Conservation (phyloP, 805 yeast species). For the Yamadazyma phyllophila region DNA sequence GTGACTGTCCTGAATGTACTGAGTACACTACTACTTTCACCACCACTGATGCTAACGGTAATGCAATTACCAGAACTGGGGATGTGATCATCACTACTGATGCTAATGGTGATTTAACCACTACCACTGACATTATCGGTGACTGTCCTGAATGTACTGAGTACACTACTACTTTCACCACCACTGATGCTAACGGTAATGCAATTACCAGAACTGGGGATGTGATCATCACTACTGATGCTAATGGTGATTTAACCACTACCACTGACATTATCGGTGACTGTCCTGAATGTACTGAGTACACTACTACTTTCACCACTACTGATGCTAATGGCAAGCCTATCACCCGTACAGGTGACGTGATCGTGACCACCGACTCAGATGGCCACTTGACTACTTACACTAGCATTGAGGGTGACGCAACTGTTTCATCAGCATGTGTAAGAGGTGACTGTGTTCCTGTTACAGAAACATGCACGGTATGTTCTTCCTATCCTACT, state of each 20-base stretch:
- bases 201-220: conserved; percentile 6
- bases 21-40: conserved; percentile 7
- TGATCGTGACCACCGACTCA: conserved; percentile 17
- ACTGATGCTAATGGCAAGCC: conserved; percentile 14
- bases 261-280: conserved; percentile 17
- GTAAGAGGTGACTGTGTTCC: conserved; percentile 12
- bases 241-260: conserved; percentile 14
- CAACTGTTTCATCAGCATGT: conserved; percentile 7
- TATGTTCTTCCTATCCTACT: conserved; percentile 10
- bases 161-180: background rate
- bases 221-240: conserved; percentile 18
- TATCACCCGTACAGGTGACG: conserved; percentile 15
- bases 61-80: conserved; percentile 1
- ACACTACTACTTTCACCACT: conserved; percentile 15
- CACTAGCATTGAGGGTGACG: conserved; percentile 1
- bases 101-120: conserved; percentile 14
- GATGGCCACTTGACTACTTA: conserved; percentile 10
- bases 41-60: conserved; percentile 6
- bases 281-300: conserved; percentile 16
- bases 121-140: conserved; percentile 15
- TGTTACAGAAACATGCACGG: conserved; percentile 8
- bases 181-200: conserved; percentile 2
- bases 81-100: conserved; percentile 19
- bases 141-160: conserved; percentile 11
- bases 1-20: conserved; percentile 12